Conservation (phyloP, 2,329 filamentous ascomycete species). For the Rhytidhysteron rufulum region DNA sequence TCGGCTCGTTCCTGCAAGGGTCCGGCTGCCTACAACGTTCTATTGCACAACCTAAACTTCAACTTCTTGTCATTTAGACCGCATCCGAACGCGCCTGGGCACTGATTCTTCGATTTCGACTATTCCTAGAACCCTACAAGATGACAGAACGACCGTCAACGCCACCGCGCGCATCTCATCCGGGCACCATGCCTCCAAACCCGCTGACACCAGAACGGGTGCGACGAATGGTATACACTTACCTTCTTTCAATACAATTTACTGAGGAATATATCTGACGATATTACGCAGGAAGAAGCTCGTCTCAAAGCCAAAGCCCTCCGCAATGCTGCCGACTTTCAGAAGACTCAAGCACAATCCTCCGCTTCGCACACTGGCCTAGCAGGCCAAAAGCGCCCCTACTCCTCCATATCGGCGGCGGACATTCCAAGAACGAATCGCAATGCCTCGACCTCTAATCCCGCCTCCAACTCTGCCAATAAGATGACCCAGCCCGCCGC, state of each 20-base stretch:
- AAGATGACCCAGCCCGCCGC: conserved; percentile 30
- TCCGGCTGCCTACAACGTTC: too few species aligned
- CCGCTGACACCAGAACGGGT: conserved; percentile 60
- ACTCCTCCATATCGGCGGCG: conserved; percentile 58
- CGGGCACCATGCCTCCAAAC: conserved; percentile 39
- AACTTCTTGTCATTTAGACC: too few species aligned
- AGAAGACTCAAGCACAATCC: conserved; percentile 12
- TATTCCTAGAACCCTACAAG: conserved; percentile 4
- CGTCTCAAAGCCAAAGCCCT: conserved; percentile 85
- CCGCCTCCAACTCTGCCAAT: conserved; percentile 31
- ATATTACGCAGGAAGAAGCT: conserved; percentile 68
- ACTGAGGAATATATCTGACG: too few species aligned
- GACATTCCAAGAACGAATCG: conserved; percentile 58
- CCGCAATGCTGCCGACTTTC: conserved; percentile 60
- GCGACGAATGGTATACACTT: conserved; percentile 48
- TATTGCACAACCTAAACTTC: too few species aligned
- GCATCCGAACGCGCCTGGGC: too few species aligned
- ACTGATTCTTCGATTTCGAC: too few species aligned
- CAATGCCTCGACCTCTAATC: conserved; percentile 56
- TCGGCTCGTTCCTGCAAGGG: too few species aligned
- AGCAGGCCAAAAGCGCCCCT: conserved; percentile 68
- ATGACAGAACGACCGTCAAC: conserved; percentile 45
- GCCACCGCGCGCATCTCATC: conserved; percentile 41
- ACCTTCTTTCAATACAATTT: too few species aligned
- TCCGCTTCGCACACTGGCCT: too few species aligned